Evolutionary conservation across 768 basidiomycete species (phyloP).

Genomic region (Collybia sordida): DNA sequence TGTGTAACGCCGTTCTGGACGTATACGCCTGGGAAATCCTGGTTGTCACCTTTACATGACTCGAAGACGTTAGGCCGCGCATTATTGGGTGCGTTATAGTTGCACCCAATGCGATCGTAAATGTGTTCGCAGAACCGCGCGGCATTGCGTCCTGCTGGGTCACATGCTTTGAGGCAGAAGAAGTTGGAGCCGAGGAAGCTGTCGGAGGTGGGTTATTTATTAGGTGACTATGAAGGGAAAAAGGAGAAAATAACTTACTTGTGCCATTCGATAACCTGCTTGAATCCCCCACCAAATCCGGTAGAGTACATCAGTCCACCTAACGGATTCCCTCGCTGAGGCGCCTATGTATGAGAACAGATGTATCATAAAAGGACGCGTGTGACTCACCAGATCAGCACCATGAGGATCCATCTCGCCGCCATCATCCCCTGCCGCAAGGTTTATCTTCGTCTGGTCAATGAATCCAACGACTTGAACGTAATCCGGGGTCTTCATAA

Average conservation of each 20-base stretch:
- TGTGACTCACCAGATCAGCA: slow-evolving; percentile 61
- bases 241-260: slow-evolving; percentile 33
- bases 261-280: slow-evolving; percentile 59
- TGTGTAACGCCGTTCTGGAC: slow-evolving; percentile 15
- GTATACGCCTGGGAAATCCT: slow-evolving; percentile 30
- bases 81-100: slow-evolving; percentile 59
- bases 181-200: slow-evolving; percentile 55
- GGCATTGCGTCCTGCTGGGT: slow-evolving; percentile 43
- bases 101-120: slow-evolving; percentile 61
- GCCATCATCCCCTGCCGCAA: slow-evolving; percentile 55
- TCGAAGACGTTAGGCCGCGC: slow-evolving; percentile 52
- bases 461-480: slow-evolving; percentile 62
- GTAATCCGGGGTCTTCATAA: slow-evolving; percentile 58
- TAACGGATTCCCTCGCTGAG: slow-evolving; percentile 13
- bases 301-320: slow-evolving; percentile 19
- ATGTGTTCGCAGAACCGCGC: slow-evolving; percentile 56
- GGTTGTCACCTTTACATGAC: slow-evolving; percentile 50
- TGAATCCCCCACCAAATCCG: slow-evolving; percentile 21
- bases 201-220: not conserved
- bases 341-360: not conserved
- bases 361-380: not conserved
- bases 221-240: not conserved
- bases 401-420: slow-evolving; percentile 81
- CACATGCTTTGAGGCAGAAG: slow-evolving; percentile 65
- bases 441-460: slow-evolving; percentile 58